Conservation (phyloP, 805 yeast species). For the Metschnikowia lunata region DNA sequence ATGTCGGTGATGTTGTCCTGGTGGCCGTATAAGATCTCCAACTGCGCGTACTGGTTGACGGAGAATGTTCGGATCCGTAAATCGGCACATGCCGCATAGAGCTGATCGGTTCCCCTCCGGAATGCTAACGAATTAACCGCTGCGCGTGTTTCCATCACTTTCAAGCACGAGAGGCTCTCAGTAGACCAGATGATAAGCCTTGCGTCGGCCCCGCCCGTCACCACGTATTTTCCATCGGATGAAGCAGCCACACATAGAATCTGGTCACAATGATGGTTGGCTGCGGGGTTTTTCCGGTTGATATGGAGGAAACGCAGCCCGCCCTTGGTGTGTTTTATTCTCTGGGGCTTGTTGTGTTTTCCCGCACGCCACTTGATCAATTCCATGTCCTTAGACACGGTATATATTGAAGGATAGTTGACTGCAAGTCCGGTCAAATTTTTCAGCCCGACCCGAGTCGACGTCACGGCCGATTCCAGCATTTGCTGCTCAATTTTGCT, state of each 20-base stretch:
- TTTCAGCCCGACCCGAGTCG: conserved; percentile 58
- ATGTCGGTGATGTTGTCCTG: conserved; percentile 86
- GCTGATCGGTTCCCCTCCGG: conserved; percentile 75
- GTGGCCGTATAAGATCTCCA: conserved; percentile 92
- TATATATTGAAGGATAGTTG: conserved; percentile 60
- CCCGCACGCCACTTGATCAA: conserved; percentile 74
- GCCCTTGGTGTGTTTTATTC: conserved; percentile 62
- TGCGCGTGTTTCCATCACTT: conserved; percentile 75
- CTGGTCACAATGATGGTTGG: conserved; percentile 73
- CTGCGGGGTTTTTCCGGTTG: conserved; percentile 44
- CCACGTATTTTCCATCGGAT: conserved; percentile 83
- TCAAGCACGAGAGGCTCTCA: conserved; percentile 69
- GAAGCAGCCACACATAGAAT: conserved; percentile 76
- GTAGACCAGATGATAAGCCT: conserved; percentile 82
- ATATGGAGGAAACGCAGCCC: conserved; percentile 44
- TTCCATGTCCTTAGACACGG: conserved; percentile 77
- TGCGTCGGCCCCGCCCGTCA: conserved; percentile 86
- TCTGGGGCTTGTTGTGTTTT: conserved; percentile 46
- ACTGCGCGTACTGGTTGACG: conserved; percentile 78
- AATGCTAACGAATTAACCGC: conserved; percentile 70
- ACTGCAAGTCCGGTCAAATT: conserved; percentile 55
- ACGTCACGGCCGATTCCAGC: conserved; percentile 29
- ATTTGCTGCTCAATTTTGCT: conserved; percentile 41
- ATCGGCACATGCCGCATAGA: conserved; percentile 92
- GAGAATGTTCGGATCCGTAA: conserved; percentile 84